phyloP scores from a whole-genome alignment of 306 rosid species.

The Purshia tridentata region DNA sequence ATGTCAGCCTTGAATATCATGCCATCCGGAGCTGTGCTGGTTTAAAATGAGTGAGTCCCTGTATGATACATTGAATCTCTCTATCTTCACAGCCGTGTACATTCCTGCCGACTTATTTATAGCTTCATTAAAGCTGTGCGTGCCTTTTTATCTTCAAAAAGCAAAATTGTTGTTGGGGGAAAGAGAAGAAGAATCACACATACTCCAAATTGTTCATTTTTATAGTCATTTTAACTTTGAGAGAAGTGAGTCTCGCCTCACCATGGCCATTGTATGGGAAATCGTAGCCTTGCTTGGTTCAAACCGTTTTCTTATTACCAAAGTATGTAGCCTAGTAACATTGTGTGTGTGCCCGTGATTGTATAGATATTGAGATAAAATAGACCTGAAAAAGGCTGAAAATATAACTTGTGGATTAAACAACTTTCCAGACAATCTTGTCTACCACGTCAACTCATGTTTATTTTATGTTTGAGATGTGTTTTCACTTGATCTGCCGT shows the following conservation, averaged over 20 bases:
- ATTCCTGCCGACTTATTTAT: background rate
- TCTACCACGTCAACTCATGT: slow-evolving; percentile 6
- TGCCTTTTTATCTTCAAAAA: background rate
- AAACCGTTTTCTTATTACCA: no score
- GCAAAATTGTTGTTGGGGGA: background rate
- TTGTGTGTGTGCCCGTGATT: background rate
- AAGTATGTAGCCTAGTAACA: no score
- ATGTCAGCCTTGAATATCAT: background rate
- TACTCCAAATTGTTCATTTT: background rate
- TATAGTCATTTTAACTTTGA: background rate
- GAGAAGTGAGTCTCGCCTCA: background rate
- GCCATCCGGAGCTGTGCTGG: background rate
- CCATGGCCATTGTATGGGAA: background rate
- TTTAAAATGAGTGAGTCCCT: background rate
- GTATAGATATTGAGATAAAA: background rate
- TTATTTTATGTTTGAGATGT: background rate
- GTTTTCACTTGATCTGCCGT: background rate
- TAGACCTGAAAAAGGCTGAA: background rate
- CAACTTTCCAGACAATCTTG: background rate
- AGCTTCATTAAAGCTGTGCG: background rate
- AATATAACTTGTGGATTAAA: slow-evolving; percentile 2
- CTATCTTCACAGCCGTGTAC: background rate
- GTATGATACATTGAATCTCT: background rate
- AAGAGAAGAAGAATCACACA: background rate
- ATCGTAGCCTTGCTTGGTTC: background rate